These are phyloP conservation scores for Colletotrichum sansevieriae DNA, from an alignment of 2,329 filamentous ascomycete species.

Conservation along the genomic window DNA sequence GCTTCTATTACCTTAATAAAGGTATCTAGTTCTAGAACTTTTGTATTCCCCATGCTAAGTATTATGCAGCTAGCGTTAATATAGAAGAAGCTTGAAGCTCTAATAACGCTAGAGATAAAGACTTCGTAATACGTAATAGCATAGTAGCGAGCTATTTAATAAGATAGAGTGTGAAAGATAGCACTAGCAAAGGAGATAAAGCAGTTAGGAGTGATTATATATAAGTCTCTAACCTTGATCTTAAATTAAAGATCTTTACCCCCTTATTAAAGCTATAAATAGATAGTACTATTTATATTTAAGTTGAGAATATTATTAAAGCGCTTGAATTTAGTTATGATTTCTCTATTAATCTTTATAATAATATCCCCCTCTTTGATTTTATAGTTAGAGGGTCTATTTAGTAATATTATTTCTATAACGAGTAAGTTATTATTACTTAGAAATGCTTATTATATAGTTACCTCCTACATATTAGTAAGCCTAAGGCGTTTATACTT, in stretches of 20 bases:
- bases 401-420: constrained; percentile 92
- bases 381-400: constrained; percentile 87
- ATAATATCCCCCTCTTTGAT: constrained; percentile 95
- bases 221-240: constrained; percentile 87
- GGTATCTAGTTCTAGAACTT: constrained; percentile 85
- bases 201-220: constrained; percentile 93
- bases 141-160: constrained; percentile 96
- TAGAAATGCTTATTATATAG: constrained; percentile 84
- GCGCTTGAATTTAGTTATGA: constrained; percentile 92
- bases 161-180: constrained; percentile 95
- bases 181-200: constrained; percentile 95
- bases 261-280: constrained; percentile 86
- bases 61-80: constrained; percentile 94
- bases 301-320: constrained; percentile 93
- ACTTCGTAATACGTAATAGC: constrained; percentile 93
- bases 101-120: constrained; percentile 94
- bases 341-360: constrained; percentile 91
- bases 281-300: constrained; percentile 82
- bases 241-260: constrained; percentile 89
- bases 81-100: constrained; percentile 94
- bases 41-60: constrained; percentile 91
- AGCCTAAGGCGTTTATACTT: constrained; percentile 93
- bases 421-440: constrained; percentile 97
- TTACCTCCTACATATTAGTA: constrained; percentile 86
- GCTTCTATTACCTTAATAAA: constrained; percentile 92